These are phyloP conservation scores for Zygnema circumcarinatum DNA, from an alignment of 139 green algal species.

Conservation along the genomic window DNA sequence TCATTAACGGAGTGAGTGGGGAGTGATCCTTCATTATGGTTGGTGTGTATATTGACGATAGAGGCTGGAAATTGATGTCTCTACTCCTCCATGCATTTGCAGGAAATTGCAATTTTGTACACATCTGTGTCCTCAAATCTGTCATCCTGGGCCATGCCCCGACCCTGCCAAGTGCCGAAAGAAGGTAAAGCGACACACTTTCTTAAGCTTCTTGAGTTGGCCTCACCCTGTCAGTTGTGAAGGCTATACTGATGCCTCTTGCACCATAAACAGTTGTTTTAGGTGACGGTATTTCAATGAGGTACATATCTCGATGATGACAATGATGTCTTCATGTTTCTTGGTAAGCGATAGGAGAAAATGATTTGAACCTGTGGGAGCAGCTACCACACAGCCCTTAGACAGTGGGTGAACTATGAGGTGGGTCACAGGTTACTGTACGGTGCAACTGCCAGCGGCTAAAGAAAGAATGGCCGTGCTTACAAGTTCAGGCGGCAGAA, in stretches of 20 bases:
- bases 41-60: too few species aligned
- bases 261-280: conserved; percentile 2
- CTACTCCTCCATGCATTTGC: too few species aligned
- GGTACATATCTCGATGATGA: background rate
- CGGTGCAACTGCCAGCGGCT: conserved; percentile 43
- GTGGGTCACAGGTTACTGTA: conserved; percentile 41
- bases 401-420: too few species aligned
- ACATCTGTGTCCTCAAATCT: conserved; percentile 55
- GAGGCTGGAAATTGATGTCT: too few species aligned
- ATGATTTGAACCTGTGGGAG: too few species aligned
- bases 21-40: too few species aligned
- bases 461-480: conserved; percentile 55
- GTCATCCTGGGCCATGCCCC: conserved; percentile 48
- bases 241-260: background rate
- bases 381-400: too few species aligned
- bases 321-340: background rate
- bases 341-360: background rate
- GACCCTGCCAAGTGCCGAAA: conserved; percentile 38
- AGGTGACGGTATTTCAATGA: too few species aligned
- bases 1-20: too few species aligned
- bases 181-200: conserved; percentile 32
- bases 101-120: conserved; percentile 56
- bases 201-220: background rate
- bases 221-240: background rate
- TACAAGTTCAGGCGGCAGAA: conserved; percentile 34